A percentile compares a stretch with the other conserved stretches of the same genome.
Conservation (phyloP, 306 rosid species). For the Spatholobus suberectus region DNA sequence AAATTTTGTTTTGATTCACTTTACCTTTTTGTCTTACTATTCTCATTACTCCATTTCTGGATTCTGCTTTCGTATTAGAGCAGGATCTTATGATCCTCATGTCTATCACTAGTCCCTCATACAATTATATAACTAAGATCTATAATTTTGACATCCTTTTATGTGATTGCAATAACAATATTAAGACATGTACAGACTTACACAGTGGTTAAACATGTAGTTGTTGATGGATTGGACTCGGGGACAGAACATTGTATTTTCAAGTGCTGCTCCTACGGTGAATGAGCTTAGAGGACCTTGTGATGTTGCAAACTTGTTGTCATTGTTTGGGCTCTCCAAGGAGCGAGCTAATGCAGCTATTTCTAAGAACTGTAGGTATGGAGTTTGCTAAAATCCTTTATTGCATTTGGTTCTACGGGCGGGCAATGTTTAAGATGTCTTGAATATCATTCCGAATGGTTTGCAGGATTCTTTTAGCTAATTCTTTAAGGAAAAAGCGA, state of each 20-base stretch:
- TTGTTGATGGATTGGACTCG: conserved; percentile 88
- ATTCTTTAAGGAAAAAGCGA: conserved; percentile 73
- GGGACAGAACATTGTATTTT: conserved; percentile 71
- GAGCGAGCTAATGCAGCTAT: conserved; percentile 83
- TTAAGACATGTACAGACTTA: conserved; percentile 10
- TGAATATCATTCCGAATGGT: conserved; percentile 25
- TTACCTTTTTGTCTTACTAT: not conserved
- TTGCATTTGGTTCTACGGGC: not conserved
- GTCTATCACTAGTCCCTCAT: not conserved
- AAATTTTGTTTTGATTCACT: not conserved
- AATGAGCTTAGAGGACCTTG: conserved; percentile 88
- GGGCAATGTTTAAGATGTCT: conserved; percentile 15
- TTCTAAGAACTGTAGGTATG: conserved; percentile 89
- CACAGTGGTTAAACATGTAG: conserved; percentile 50
- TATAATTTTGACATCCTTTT: not conserved
- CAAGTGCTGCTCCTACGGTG: conserved; percentile 78
- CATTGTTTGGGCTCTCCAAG: conserved; percentile 73
- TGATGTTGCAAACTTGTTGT: conserved; percentile 85
- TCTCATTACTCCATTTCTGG: not conserved
- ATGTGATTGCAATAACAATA: not conserved
- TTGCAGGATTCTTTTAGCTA: conserved; percentile 74
- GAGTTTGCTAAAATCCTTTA: conserved; percentile 29
- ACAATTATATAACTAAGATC: not conserved
- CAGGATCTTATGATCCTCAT: not conserved
- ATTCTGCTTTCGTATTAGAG: conserved; percentile 17